Evolutionary conservation across 768 basidiomycete genomes (phyloP).

Genomic region (Grammothele lineata): DNA sequence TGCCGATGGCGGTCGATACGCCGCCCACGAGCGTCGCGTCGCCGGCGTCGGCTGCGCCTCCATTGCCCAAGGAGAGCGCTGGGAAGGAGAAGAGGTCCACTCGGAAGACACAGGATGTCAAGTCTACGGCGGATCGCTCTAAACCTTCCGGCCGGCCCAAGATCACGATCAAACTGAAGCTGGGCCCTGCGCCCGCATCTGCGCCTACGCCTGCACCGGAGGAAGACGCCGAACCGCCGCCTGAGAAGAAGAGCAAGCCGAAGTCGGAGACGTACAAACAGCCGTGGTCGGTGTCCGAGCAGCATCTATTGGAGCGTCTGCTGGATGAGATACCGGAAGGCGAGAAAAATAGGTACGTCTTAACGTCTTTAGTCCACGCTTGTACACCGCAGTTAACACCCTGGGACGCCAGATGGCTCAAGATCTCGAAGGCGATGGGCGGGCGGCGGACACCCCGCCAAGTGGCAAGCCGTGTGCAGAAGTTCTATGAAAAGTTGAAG

Average conservation of each 20-base stretch:
- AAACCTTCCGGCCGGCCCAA: not conserved
- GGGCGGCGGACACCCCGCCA: constrained; percentile 74
- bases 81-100: constrained; percentile 10
- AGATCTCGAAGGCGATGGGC: constrained; percentile 79
- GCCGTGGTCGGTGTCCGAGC: constrained; percentile 72
- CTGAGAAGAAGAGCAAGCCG: constrained; percentile 28
- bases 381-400: constrained; percentile 7
- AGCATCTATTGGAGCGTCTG: constrained; percentile 70
- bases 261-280: constrained; percentile 80
- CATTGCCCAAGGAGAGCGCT: not conserved
- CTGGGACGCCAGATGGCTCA: constrained; percentile 54
- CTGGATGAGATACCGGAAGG: constrained; percentile 74
- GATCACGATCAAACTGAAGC: constrained; percentile 5
- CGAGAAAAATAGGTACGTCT: constrained; percentile 61
- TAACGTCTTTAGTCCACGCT: constrained; percentile 16
- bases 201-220: not conserved
- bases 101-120: constrained; percentile 9
- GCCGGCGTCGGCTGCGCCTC: not conserved
- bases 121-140: not conserved
- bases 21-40: constrained; percentile 14
- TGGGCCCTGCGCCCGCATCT: not conserved
- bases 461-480: constrained; percentile 86
- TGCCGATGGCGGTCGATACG: constrained; percentile 15
- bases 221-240: constrained; percentile 2
- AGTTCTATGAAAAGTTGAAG: constrained; percentile 83